Base-by-base conservation (phyloP, 495 filamentous ascomycete genomes). In the Annulohypoxylon stygium region DNA sequence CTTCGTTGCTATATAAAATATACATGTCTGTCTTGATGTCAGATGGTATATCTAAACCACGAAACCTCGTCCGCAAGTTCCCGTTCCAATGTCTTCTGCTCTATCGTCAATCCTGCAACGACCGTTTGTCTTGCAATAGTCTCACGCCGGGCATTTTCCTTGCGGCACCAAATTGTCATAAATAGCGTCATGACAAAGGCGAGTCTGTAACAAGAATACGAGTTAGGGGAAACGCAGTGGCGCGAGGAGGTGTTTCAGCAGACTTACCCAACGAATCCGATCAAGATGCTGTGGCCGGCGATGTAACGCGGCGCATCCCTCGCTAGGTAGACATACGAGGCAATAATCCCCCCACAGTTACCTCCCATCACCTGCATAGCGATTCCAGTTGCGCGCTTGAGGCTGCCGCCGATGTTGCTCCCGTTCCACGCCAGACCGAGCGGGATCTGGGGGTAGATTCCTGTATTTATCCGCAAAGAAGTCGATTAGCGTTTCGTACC, bases 311-410 rank as follows among this genome's bases (percentile, higher is more conserved):
- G 92, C 11, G 79, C 83, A 53, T 87, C 87, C 12, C 83, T 83
- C 0, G 79, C 83, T 1, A 88, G 82, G 74, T 92, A 94, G 3
- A 92, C 83, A 69, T 91, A 92, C 3, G 88, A 90, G 25, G 91
- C 88, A 14, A 94, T 75, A 2, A 90, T 89, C n/a, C 90, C 91
- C 9, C 92, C 91, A 11, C 91, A 81, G 76, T 93, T 93, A 4
- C 91, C 92, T 70, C 93, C 91, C 39, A 87, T 88, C 33, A 93
- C 90, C 75, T 94, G 92, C 85, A 93, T 88, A 3, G 92, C 92
- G 62, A 93, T 93, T 30, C 90, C 91, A 23, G 90, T 90, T 57
- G 86, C 89, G 18, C 92, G 86, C 78, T 93, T 94, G 3, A 91
- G 90, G 70, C 91, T 90, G 0, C 92, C 92, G 9, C 90, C 90